phyloP scores from a whole-genome alignment of 2,329 filamentous ascomycete species.

The Davidsoniella eucalypti region DNA sequence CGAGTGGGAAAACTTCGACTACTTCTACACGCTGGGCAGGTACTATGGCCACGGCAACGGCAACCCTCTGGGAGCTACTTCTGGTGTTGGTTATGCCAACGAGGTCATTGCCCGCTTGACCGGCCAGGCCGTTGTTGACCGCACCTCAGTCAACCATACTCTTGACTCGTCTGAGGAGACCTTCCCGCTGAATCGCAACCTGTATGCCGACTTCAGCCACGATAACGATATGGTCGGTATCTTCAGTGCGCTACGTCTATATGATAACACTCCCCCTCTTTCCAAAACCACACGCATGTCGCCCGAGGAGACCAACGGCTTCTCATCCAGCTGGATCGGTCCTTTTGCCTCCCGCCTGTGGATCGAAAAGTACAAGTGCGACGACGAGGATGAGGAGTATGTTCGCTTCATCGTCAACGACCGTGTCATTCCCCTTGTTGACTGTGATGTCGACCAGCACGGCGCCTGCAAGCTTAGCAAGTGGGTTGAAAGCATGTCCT shows the following conservation, averaged over 20 bases:
- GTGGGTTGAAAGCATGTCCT: slow-evolving; percentile 61
- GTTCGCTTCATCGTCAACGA: slow-evolving; percentile 76
- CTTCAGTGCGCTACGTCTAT: slow-evolving; percentile 62
- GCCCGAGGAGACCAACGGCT: slow-evolving; percentile 44
- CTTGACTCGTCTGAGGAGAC: slow-evolving; percentile 50
- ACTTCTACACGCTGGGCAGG: slow-evolving; percentile 64
- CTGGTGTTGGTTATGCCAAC: slow-evolving; percentile 76
- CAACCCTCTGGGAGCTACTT: slow-evolving; percentile 62
- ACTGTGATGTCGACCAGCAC: slow-evolving; percentile 51
- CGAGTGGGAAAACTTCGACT: slow-evolving; percentile 70
- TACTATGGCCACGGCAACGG: slow-evolving; percentile 70
- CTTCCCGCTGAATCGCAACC: slow-evolving; percentile 50
- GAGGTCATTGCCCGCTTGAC: slow-evolving; percentile 75
- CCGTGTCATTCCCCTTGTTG: slow-evolving; percentile 54
- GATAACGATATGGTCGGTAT: slow-evolving; percentile 75
- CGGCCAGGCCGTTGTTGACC: slow-evolving; percentile 47
- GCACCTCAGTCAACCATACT: slow-evolving; percentile 62
- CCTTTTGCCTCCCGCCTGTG: slow-evolving; percentile 71
- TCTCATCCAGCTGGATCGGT: slow-evolving; percentile 60
- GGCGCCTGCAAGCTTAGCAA: slow-evolving; percentile 53
- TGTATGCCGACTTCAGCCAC: slow-evolving; percentile 86
- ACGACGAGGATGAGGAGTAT: slow-evolving; percentile 40
- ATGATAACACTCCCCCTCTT: slow-evolving; percentile 44
- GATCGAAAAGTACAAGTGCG: slow-evolving; percentile 72
- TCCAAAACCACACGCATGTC: slow-evolving; percentile 33